phyloP scores from a whole-genome alignment of 345 rosid genomes.

The Ricinus communis region DNA sequence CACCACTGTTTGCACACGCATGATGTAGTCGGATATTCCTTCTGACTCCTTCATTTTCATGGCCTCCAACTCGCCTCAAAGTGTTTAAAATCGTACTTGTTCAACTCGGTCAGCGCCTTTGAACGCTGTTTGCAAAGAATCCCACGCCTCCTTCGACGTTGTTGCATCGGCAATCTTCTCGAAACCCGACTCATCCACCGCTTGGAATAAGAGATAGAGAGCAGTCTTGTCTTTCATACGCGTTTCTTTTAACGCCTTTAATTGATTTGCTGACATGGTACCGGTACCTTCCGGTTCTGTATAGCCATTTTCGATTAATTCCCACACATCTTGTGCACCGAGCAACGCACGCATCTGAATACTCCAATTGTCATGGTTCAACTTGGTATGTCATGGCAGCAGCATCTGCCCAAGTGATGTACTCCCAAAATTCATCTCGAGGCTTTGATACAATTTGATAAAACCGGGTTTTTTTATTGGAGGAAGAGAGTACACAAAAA shows the following conservation, averaged over 20 bases:
- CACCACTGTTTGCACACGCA: no score
- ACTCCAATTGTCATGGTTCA: no score
- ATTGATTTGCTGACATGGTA: background rate
- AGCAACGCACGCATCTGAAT: no score
- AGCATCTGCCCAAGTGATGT: no score
- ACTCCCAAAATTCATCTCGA: no score
- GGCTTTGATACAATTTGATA: no score
- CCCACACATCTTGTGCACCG: background rate
- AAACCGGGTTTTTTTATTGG: no score
- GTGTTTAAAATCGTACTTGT: slow-evolving; percentile 3
- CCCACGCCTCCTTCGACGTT: slow-evolving; percentile 5
- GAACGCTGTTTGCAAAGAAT: background rate
- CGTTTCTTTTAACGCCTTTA: no score
- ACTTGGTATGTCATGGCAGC: no score
- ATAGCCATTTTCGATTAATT: background rate
- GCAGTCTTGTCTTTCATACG: slow-evolving; percentile 1
- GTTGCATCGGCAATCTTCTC: slow-evolving; percentile 6
- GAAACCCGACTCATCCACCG: slow-evolving; percentile 6
- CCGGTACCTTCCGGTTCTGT: background rate
- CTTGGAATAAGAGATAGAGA: background rate
- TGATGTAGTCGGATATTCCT: no score
- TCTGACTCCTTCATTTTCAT: no score
- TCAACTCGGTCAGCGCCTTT: slow-evolving; percentile 9
- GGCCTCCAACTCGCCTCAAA: slow-evolving; percentile 8
- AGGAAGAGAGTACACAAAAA: no score